These are phyloP conservation scores for Tephrocybe sp. DNA, from an alignment of 768 basidiomycete genomes.

Conservation along the genomic window DNA sequence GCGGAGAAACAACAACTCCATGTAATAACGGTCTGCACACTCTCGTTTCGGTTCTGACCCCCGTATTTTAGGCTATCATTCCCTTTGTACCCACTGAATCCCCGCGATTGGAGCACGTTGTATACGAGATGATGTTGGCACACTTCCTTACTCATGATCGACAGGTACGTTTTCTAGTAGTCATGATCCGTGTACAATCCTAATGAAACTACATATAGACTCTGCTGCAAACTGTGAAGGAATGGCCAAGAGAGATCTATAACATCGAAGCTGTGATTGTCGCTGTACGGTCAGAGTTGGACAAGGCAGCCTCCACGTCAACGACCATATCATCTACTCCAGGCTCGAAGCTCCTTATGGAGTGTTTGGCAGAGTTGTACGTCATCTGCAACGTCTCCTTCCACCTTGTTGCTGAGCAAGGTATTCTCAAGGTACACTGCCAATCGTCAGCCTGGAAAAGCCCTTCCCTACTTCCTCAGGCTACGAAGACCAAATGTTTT, in stretches of 20 bases:
- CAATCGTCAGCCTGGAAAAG: conserved; percentile 92
- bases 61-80: conserved; percentile 64
- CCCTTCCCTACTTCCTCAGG: conserved; percentile 85
- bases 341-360: conserved; percentile 74
- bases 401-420: not conserved
- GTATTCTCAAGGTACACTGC: conserved; percentile 59
- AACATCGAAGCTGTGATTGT: conserved; percentile 84
- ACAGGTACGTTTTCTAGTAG: conserved; percentile 39
- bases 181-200: not conserved
- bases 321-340: conserved; percentile 39
- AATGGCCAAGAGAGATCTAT: conserved; percentile 92
- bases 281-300: conserved; percentile 82
- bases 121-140: conserved; percentile 94
- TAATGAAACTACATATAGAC: conserved; percentile 42
- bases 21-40: conserved; percentile 32
- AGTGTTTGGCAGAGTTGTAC: conserved; percentile 89
- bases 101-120: conserved; percentile 76
- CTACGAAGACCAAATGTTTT: conserved; percentile 88
- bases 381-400: conserved; percentile 13
- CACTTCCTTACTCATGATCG: conserved; percentile 80
- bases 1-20: conserved; percentile 77
- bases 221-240: conserved; percentile 71
- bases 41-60: conserved; percentile 4
- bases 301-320: conserved; percentile 54
- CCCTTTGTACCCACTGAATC: conserved; percentile 83